These are phyloP conservation scores for Henckelia pumila DNA, from an alignment of 257 asterid genomes.

Conservation along the genomic window DNA sequence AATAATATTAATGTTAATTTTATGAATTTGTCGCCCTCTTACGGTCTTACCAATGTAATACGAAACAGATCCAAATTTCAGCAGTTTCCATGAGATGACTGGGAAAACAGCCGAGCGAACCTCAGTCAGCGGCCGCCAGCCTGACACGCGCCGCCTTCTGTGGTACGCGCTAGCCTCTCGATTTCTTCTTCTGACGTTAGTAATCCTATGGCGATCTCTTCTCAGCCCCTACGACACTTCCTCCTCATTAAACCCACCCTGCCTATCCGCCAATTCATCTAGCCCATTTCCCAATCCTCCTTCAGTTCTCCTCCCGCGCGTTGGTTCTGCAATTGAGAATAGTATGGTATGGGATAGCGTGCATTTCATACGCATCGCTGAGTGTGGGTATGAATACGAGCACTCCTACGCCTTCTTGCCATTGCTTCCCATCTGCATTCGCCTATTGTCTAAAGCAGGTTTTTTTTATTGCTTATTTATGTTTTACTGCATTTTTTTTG, in stretches of 20 bases:
- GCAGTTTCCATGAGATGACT: neutral
- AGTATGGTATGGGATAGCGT: conserved; percentile 96
- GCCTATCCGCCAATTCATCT: conserved; percentile 44
- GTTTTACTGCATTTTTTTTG: neutral
- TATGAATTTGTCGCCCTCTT: no score
- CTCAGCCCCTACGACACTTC: conserved; percentile 85
- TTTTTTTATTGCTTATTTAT: neutral
- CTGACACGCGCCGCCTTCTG: conserved; percentile 35
- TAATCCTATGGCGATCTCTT: conserved; percentile 63
- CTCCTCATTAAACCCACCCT: conserved; percentile 68
- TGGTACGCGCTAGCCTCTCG: conserved; percentile 56
- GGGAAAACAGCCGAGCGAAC: conserved; percentile 8
- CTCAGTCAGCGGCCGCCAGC: conserved; percentile 20
- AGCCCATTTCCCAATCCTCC: conserved; percentile 19
- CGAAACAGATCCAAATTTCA: no score
- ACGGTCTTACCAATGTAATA: no score
- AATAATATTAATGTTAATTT: no score
- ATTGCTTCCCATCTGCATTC: conserved; percentile 76
- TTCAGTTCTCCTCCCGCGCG: conserved; percentile 44
- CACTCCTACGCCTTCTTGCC: conserved; percentile 91
- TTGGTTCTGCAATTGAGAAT: conserved; percentile 61
- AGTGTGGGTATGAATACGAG: conserved; percentile 94
- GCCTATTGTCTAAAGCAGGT: conserved; percentile 73
- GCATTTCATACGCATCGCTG: conserved; percentile 71
- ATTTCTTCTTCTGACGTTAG: conserved; percentile 38